Base-by-base conservation (phyloP, 2,329 filamentous ascomycete genomes). In the Fusarium pseudocircinatum region DNA sequence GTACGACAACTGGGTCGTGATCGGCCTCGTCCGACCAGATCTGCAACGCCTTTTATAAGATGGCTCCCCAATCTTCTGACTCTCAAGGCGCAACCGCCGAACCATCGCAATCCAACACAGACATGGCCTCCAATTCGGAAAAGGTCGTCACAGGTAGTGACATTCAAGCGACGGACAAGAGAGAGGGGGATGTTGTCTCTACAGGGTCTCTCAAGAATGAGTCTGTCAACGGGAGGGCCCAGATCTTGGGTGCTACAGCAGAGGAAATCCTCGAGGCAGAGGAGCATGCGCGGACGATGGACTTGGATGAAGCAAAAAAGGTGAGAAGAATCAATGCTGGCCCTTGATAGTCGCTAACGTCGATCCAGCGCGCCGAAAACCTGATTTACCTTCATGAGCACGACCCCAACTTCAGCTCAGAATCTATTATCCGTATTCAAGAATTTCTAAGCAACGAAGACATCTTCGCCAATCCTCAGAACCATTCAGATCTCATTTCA, bases 401-500 rank as follows among this genome's bases (percentile, higher is more conserved):
- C 11, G 75, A 77, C 6, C 75, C 75, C 20, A 77, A 77, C 28
- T 77, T 77, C 60, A 76, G 56, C 22, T 42, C 64, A 15, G 71
- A 72, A 2, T 65, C 73, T 1, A 54, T 77, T 2, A 24, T 75
- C 4, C 75, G 75, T 2, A 56, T 77, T 0, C 60, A 64, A 12
- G 26, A 46, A 0, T 77, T 77, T 15, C 3, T 77, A 10, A 40
- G 37, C 6, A 78, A 82, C 43, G 47, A 75, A 0, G 77, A 72
- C 11, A 59, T 83, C 9, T 78, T 82, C n/a, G 72, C 77, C 8
- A 77, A 82, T 24, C 81, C 82, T 6, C 81, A 83, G 32, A 81
- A 82, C n/a, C 76, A 84, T 26, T 69, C 78, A n/a, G 78, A 81
- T 0, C 67, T 85, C 32, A 86, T 88, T 57, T 77, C 81, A n/a